Percentiles rank a stretch among this genome's conserved stretches.
Conservation (phyloP, 2,329 filamentous ascomycete genomes). For the Alternaria novae-zelandiae region DNA sequence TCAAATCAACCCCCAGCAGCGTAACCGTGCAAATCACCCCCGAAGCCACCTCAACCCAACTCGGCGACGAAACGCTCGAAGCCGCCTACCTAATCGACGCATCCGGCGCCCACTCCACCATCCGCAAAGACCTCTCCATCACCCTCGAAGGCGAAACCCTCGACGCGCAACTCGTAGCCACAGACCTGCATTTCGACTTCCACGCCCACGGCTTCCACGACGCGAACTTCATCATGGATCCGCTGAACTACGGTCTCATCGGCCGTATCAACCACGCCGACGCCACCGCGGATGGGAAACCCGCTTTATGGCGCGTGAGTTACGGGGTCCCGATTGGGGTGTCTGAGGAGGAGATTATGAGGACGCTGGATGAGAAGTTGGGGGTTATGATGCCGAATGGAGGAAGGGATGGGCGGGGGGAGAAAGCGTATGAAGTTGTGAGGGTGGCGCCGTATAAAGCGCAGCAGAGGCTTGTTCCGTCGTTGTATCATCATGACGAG, state of each 20-base stretch:
- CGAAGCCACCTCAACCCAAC: conserved; percentile 1
- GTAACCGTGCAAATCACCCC: conserved; percentile 16
- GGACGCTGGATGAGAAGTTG: conserved; percentile 36
- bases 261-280: conserved; percentile 33
- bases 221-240: conserved; percentile 51
- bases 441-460: conserved; percentile 51
- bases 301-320: conserved; percentile 51
- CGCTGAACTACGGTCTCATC: conserved; percentile 47
- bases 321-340: conserved; percentile 47
- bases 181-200: conserved; percentile 48
- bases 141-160: conserved; percentile 44
- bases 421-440: conserved; percentile 38
- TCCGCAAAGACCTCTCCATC: conserved; percentile 28
- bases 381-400: conserved; percentile 37
- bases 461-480: conserved; percentile 47
- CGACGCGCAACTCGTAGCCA: conserved; percentile 48
- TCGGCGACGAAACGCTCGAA: conserved; percentile 17
- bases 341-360: conserved; percentile 39
- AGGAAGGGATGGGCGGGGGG: conserved; percentile 21
- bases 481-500: conserved; percentile 24
- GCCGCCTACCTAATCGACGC: conserved; percentile 41
- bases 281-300: not conserved
- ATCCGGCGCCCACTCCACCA: conserved; percentile 34
- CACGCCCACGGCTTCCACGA: conserved; percentile 47
- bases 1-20: conserved; percentile 11